A percentile compares a stretch with the other conserved stretches of the same genome.
phyloP scores from a whole-genome alignment of 2,329 filamentous ascomycete species.

The Neurospora sp. region DNA sequence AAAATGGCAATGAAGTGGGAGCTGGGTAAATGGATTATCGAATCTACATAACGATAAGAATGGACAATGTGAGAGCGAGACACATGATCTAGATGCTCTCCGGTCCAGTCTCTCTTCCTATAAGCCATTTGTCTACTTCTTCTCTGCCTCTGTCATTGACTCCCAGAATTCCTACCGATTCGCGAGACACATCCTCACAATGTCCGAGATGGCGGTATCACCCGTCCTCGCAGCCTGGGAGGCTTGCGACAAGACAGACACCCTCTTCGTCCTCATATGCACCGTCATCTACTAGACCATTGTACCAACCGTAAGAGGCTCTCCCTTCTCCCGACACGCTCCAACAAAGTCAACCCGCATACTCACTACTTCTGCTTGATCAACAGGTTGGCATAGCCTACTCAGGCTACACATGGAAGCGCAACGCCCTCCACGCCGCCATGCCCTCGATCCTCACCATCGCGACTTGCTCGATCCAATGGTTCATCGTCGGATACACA shows the following conservation, averaged over 20 bases:
- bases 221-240: constrained; percentile 36
- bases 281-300: constrained; percentile 43
- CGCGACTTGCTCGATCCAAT: constrained; percentile 39
- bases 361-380: neutral
- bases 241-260: constrained; percentile 41
- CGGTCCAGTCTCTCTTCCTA: neutral
- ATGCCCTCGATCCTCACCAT: constrained; percentile 37
- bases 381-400: constrained; percentile 36
- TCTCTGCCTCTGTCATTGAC: neutral
- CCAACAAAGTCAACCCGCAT: neutral
- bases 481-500: constrained; percentile 39
- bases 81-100: neutral
- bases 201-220: constrained; percentile 15
- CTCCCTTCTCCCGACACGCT: neutral
- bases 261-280: constrained; percentile 40
- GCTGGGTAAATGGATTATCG: neutral
- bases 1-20: neutral
- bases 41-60: neutral
- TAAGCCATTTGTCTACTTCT: neutral
- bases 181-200: neutral
- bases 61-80: neutral
- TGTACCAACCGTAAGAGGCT: constrained; percentile 29
- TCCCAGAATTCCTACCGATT: neutral
- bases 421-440: constrained; percentile 37
- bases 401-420: constrained; percentile 37